Evolutionary conservation across 1,284 basidiomycete genomes (phyloP).

Genomic region (Baeospora myosura): DNA sequence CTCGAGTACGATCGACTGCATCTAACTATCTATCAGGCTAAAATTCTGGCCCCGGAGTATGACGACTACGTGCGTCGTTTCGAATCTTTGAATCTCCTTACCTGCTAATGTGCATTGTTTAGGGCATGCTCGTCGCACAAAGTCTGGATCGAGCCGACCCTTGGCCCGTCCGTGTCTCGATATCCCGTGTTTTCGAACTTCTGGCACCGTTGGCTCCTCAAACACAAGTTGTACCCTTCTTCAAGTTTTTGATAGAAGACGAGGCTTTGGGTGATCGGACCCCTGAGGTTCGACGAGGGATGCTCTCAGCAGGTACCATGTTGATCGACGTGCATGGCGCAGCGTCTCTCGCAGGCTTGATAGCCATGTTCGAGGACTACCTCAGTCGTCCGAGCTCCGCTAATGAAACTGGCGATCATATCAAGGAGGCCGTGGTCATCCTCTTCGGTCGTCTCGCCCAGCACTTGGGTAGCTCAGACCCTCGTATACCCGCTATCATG

Average conservation of each 20-base stretch:
- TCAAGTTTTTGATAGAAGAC: slow-evolving; percentile 80
- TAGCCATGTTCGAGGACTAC: slow-evolving; percentile 81
- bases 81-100: background rate
- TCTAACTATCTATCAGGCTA: slow-evolving; percentile 43
- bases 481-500: slow-evolving; percentile 78
- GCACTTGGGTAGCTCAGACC: slow-evolving; percentile 75
- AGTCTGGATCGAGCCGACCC: slow-evolving; percentile 91
- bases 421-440: slow-evolving; percentile 94
- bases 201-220: slow-evolving; percentile 66
- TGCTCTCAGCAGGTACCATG: slow-evolving; percentile 80
- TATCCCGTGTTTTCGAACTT: slow-evolving; percentile 65
- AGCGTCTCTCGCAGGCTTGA: slow-evolving; percentile 66
- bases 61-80: slow-evolving; percentile 70
- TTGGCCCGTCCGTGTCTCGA: slow-evolving; percentile 79
- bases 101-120: slow-evolving; percentile 2
- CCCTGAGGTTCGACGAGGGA: slow-evolving; percentile 76
- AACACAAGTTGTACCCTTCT: slow-evolving; percentile 70
- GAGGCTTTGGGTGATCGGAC: slow-evolving; percentile 86
- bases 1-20: background rate
- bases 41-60: slow-evolving; percentile 82
- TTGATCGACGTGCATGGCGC: slow-evolving; percentile 84
- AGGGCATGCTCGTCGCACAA: slow-evolving; percentile 92
- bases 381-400: slow-evolving; percentile 57
- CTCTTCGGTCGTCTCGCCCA: slow-evolving; percentile 90
- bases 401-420: slow-evolving; percentile 74